Base-by-base conservation (phyloP, 2,329 filamentous ascomycete species). In the Ramularia collo-cygni region DNA sequence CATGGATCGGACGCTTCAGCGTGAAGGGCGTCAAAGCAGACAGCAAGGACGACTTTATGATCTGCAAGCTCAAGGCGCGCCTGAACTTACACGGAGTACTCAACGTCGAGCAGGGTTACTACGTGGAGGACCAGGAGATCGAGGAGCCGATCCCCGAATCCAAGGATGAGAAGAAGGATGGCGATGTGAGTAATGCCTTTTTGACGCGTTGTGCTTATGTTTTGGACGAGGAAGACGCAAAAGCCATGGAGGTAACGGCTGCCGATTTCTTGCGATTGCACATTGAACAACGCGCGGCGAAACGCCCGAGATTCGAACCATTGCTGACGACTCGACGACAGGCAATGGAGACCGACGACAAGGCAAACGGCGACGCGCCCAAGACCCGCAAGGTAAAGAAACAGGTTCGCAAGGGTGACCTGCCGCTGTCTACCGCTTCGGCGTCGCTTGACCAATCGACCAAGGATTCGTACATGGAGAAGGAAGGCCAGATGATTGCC, bases 331-430 rank as follows among this genome's bases (percentile, higher is more conserved):
- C 28, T 35, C n/a, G n/a, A 24, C 41, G 35, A 60, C 60, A 87
- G 83, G 82, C 85, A 50, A 93, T 92, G 86, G 87, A 93, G 27
- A 90, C 85, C 36, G 86, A 93, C 53, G 85, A 93, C 53, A 77
- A 74, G 57, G 69, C 80, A 46, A 87, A 62, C 48, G 55, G 56
- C 50, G 59, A 61, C 27, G 57, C 55, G 46, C 56, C 67, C 43
- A 85, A 85, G 82, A 95, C 80, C 38, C 83, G 90, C 63, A 96
- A 95, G 74, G 86, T 98, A 55, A 96, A 95, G 84, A 98, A 96
- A 79, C 90, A 96, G 71, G 85, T 95, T 52, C 85, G 90, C 67
- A 96, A 95, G 76, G 92, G 92, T 52, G 90, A 96, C 53, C 75
- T 98, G 40, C 86, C 89, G 47, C 83, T 98, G 52, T 80, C 85